These are phyloP conservation scores for Echites panduratus DNA, from an alignment of 257 asterid species.

Conservation along the genomic window DNA sequence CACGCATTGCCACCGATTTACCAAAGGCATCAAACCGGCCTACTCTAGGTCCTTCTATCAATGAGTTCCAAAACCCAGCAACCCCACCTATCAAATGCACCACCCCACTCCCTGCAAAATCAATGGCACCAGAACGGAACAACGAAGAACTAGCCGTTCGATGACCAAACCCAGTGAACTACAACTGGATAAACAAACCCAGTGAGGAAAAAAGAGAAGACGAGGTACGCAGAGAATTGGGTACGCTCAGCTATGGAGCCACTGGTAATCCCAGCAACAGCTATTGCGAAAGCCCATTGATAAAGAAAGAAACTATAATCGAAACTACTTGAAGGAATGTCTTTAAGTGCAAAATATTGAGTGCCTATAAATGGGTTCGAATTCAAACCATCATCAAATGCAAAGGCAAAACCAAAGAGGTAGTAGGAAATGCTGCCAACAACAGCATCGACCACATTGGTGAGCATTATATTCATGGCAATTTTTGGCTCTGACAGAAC, in stretches of 20 bases:
- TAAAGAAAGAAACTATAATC: constrained; percentile 49
- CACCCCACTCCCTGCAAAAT: constrained; percentile 55
- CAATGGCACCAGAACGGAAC: constrained; percentile 52
- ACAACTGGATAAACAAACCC: constrained; percentile 60
- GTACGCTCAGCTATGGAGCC: constrained; percentile 69
- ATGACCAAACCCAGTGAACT: constrained; percentile 63
- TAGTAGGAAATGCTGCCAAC: constrained; percentile 51
- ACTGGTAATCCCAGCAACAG: constrained; percentile 64
- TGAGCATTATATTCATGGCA: constrained; percentile 53
- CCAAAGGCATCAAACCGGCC: constrained; percentile 56
- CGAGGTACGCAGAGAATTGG: constrained; percentile 48
- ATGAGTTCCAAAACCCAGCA: constrained; percentile 55
- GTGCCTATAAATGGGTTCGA: constrained; percentile 48
- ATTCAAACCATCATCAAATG: constrained; percentile 38
- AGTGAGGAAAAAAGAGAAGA: constrained; percentile 49
- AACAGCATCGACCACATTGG: constrained; percentile 54
- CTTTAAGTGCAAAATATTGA: constrained; percentile 35
- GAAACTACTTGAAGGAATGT: constrained; percentile 27
- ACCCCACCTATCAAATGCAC: constrained; percentile 53
- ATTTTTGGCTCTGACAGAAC: constrained; percentile 65
- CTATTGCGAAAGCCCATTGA: constrained; percentile 63
- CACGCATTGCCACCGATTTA: constrained; percentile 35
- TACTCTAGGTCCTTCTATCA: constrained; percentile 48
- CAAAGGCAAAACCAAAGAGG: constrained; percentile 54
- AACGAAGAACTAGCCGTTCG: constrained; percentile 46